Base-by-base conservation (phyloP, 306 rosid species). In the Crataegus laevigata region DNA sequence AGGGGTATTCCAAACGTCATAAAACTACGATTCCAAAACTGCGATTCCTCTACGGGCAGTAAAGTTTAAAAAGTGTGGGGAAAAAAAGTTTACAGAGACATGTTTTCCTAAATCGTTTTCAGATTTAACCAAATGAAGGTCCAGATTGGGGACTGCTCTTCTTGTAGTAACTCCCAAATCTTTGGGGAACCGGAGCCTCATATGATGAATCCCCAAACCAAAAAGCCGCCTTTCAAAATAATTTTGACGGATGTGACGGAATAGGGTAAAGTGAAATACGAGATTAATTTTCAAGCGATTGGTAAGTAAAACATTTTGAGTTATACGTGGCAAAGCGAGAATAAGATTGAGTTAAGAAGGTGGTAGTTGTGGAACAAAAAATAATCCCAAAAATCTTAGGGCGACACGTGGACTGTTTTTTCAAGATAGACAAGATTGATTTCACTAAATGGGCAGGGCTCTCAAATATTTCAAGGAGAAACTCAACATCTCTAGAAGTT, bases 141-240 rank as follows among this genome's bases (percentile, higher is more conserved):
- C 25, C 81, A 65, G 85, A 30, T 54, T 70, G 81, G 54, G 66
- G 66, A 80, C 26, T 69, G 72, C 69, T 91, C 81, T 6, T 71
- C 65, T 68, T 81, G 68, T 38, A 77, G 76, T 54, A 70, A n/a
- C 69, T 80, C 61, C 78, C 85, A 40, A 82, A 94, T 81, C 83
- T 87, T 64, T 73, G 86, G 51, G 89, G 73, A 68, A 87, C 76
- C 14, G 76, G 84, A 43, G 90, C 72, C 58, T 89, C 90, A 19
- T 90, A 74, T 60, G 75, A 78, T 13, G 94, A 81, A 76, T 90
- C 89, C 96, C 96, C 40, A 36, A 36, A 36, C 40, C 40, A 7
- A 74, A 21, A 60, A 51, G 30, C 14, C 34, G 3, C 54, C 54
- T 5, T 47, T 40, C 14, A 11, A 25, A 62, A 73, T 47, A 62